A percentile compares a stretch with the other conserved stretches of the same genome.
phyloP scores from a whole-genome alignment of 352 stramenopile species.

The Elongisporangium prolatum region DNA sequence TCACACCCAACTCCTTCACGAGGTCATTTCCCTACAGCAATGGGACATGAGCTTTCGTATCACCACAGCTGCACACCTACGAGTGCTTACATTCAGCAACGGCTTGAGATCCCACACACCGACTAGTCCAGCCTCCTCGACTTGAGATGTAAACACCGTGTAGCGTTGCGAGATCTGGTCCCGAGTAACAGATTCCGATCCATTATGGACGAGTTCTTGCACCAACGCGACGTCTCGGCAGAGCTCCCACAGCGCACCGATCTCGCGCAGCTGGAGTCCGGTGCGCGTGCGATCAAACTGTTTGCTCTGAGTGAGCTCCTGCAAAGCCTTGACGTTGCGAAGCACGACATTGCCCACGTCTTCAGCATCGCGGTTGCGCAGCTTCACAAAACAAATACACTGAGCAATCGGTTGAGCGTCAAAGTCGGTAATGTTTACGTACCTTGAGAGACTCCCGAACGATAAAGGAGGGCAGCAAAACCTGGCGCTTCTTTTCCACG shows the following conservation, averaged over 20 bases:
- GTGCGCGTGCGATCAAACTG: constrained; percentile 44
- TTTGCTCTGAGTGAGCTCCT: constrained; percentile 8
- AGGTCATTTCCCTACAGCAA: constrained; percentile 56
- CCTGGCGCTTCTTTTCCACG: constrained; percentile 46
- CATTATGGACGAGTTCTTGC: constrained; percentile 35
- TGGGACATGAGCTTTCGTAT: not conserved
- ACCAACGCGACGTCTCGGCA: constrained; percentile 48
- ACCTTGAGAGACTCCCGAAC: constrained; percentile 67
- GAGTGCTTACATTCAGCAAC: constrained; percentile 52
- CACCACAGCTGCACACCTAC: not conserved
- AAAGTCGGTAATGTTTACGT: not conserved
- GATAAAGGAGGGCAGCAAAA: constrained; percentile 37
- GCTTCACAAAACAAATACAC: constrained; percentile 5
- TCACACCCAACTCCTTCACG: constrained; percentile 50
- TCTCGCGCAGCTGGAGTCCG: constrained; percentile 50
- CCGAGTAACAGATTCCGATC: constrained; percentile 5
- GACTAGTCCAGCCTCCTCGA: constrained; percentile 24
- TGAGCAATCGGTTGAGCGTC: not conserved
- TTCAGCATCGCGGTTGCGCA: constrained; percentile 55
- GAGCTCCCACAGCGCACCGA: constrained; percentile 55
- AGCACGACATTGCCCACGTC: constrained; percentile 57
- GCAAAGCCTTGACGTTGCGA: constrained; percentile 27
- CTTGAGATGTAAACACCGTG: constrained; percentile 21
- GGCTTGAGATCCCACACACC: constrained; percentile 63
- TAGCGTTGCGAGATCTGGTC: constrained; percentile 26